phyloP scores from a whole-genome alignment of 805 yeast species.

The Pichia heedii region DNA sequence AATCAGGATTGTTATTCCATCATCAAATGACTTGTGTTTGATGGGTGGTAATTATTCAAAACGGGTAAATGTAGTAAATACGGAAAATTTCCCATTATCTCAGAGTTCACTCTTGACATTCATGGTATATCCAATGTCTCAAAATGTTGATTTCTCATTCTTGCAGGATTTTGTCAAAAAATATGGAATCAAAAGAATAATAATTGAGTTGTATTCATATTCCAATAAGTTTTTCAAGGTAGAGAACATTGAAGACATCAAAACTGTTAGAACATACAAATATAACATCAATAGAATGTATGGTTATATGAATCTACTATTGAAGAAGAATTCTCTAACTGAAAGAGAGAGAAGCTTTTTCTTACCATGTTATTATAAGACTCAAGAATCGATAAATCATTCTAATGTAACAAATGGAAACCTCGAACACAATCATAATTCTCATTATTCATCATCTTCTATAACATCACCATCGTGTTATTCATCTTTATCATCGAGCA shows the following conservation, averaged over 20 bases:
- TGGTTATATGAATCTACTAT: background rate
- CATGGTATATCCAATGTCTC: slow-evolving; percentile 9
- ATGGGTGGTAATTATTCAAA: background rate
- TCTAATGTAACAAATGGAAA: too few species aligned
- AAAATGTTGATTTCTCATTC: slow-evolving; percentile 5
- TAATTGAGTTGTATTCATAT: slow-evolving; percentile 3
- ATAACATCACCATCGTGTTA: too few species aligned
- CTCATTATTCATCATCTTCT: too few species aligned
- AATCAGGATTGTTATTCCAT: background rate
- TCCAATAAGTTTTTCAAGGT: background rate
- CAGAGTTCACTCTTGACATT: slow-evolving; percentile 2
- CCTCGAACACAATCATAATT: too few species aligned
- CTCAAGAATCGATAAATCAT: too few species aligned
- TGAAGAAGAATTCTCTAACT: background rate
- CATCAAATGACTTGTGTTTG: slow-evolving; percentile 1
- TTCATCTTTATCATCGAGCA: too few species aligned
- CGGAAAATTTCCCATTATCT: background rate
- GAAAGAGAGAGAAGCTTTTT: background rate
- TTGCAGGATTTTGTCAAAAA: background rate
- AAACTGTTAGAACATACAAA: slow-evolving; percentile 1
- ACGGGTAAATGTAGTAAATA: too few species aligned
- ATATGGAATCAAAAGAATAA: background rate
- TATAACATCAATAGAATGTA: slow-evolving; percentile 5
- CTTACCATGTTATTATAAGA: background rate
- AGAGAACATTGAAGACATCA: background rate